These are phyloP conservation scores for Puya raimondii DNA, from an alignment of 176 grass and related monocot genomes.

Conservation along the genomic window DNA sequence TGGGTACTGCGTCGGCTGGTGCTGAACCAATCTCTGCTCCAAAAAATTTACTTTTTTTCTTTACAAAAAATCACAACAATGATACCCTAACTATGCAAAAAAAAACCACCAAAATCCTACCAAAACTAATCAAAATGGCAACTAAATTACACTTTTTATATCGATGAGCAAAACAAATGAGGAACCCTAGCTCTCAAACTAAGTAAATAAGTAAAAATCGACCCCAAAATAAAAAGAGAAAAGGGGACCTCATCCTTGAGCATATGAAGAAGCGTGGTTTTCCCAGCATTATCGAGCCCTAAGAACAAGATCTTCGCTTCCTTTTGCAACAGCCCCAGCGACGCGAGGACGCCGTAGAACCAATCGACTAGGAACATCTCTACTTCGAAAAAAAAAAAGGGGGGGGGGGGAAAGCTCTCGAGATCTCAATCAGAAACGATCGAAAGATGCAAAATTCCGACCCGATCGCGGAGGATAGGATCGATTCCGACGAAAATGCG, in stretches of 20 bases:
- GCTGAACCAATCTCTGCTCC: constrained; percentile 57
- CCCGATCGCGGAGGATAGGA: neutral
- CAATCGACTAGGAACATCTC: constrained; percentile 61
- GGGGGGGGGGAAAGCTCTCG: too few relatives aligned
- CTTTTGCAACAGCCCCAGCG: constrained; percentile 67
- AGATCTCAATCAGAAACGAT: too few relatives aligned
- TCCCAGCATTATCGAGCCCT: constrained; percentile 67
- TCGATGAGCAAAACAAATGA: too few relatives aligned
- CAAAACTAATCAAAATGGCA: neutral
- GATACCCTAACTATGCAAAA: too few relatives aligned
- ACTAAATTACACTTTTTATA: neutral
- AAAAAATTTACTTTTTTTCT: too few relatives aligned
- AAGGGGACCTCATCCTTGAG: constrained; percentile 52
- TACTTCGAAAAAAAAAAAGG: neutral
- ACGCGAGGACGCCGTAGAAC: constrained; percentile 67
- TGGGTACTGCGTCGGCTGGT: constrained; percentile 70
- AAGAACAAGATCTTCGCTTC: constrained; percentile 82
- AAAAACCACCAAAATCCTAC: neutral
- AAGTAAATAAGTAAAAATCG: too few relatives aligned
- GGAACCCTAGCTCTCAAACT: too few relatives aligned
- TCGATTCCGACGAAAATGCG: neutral
- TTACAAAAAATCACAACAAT: too few relatives aligned
- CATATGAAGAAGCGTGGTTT: constrained; percentile 76
- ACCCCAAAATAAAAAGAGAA: neutral
- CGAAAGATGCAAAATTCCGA: neutral